phyloP scores from a whole-genome alignment of 192 early-diverging fungal genomes.

The Linnemannia schmuckeri region DNA sequence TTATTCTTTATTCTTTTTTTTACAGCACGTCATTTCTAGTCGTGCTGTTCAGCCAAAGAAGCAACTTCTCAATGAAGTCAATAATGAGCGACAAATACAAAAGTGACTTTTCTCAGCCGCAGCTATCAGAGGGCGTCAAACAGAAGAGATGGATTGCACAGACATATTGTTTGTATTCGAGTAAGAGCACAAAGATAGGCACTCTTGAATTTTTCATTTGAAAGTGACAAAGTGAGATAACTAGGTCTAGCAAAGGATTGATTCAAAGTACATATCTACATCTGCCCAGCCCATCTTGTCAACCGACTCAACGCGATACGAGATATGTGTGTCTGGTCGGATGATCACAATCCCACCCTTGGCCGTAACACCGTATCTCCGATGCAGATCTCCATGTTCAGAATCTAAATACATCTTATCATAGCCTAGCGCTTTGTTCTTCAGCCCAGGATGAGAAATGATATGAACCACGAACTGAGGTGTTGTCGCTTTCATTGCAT shows the following conservation, averaged over 20 bases:
- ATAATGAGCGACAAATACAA: no score
- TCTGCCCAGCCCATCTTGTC: constrained; percentile 2
- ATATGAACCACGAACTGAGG: not conserved
- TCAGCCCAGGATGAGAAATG: not conserved
- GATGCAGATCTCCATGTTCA: not conserved
- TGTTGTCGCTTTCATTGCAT: not conserved
- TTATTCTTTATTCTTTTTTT: no score
- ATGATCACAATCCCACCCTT: constrained; percentile 23
- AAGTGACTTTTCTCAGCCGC: no score
- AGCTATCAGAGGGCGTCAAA: no score
- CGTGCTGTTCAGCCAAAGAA: no score
- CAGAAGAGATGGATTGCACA: no score
- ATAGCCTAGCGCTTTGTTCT: not conserved
- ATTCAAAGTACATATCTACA: constrained; percentile 25
- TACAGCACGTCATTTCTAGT: no score
- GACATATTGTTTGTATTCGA: no score
- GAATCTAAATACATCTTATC: constrained; percentile 18
- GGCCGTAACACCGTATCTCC: not conserved
- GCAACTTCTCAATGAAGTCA: no score
- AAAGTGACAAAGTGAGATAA: not conserved
- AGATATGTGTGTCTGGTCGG: constrained; percentile 28
- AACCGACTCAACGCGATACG: constrained; percentile 3
- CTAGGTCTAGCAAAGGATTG: not conserved
- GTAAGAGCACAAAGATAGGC: no score
- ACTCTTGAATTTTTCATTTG: no score